phyloP scores from a whole-genome alignment of 345 rosid species.

The Xanthoceras sorbifolium region DNA sequence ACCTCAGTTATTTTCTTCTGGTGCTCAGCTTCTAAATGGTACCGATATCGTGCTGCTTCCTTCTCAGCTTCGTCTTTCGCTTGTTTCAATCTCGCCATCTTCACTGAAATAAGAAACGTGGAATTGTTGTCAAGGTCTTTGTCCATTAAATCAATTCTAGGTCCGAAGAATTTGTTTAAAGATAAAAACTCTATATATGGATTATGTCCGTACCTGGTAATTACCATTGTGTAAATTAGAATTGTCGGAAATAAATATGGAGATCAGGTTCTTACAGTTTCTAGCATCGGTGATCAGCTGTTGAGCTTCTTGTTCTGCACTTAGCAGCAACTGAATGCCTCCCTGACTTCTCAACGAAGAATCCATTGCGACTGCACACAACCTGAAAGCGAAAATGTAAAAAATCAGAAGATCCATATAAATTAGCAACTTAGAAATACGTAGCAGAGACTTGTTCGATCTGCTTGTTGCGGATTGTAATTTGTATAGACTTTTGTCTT shows the following conservation, averaged over 20 bases:
- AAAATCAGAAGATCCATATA: not conserved
- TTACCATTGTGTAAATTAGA: not conserved
- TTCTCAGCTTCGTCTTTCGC: slow-evolving; percentile 62
- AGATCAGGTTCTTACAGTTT: slow-evolving; percentile 33
- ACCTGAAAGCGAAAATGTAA: not conserved
- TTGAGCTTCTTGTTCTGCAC: slow-evolving; percentile 61
- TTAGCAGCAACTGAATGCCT: slow-evolving; percentile 58
- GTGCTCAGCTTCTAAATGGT: slow-evolving; percentile 39
- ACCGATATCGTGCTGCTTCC: slow-evolving; percentile 37
- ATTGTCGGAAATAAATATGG: not conserved
- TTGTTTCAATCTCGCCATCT: slow-evolving; percentile 45
- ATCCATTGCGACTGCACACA: slow-evolving; percentile 28
- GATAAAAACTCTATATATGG: no score
- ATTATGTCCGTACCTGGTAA: no score
- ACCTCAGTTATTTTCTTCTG: slow-evolving; percentile 43
- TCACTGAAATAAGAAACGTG: slow-evolving; percentile 29
- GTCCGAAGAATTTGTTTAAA: not conserved
- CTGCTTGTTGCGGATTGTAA: no score
- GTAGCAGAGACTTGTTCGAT: not conserved
- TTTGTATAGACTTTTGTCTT: not conserved
- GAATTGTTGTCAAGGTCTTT: not conserved
- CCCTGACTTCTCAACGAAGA: slow-evolving; percentile 56
- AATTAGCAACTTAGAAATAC: not conserved
- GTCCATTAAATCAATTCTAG: no score
- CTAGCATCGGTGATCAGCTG: slow-evolving; percentile 50